Evolutionary conservation across 139 green algal genomes (phyloP), one percentile per base, ranked within the genome.

Genomic region (Micromonas commoda): DNA sequence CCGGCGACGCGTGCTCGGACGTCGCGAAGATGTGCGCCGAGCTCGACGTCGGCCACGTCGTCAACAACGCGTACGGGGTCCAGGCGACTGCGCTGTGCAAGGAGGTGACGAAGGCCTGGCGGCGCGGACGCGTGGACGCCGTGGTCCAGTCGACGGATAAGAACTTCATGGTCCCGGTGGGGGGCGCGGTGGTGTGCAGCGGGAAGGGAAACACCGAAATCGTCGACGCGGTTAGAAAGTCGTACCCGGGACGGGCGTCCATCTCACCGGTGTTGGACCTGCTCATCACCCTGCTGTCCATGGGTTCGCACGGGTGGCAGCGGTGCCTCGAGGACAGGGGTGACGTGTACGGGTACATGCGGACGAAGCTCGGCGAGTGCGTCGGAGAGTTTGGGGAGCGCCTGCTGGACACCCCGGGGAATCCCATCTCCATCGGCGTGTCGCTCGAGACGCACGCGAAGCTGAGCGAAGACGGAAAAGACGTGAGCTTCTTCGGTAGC

Each of bases 61-160:
- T 99, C 82, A 99, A 98, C 86, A 97, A 98, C 73, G 95, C 95
- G 3, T 98, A 99, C 76, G 95, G 95, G 1, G 90, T 99, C 34
- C 95, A 98, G 86, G 60, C 29, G 1, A 57, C n/a, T 45, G 66
- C 66, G 24, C 80, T 90, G 0, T 91, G 90, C 79, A 26, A 35
- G 33, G 13, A 66, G 23, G 53, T 88, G 13, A 64, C 35, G 6
- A 24, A 32, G 1, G 84, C 84, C 1, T 84, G 71, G 82, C 28
- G 65, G n/a, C 28, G 80, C 73, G 93, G 94, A 0, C 84, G 95
- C 5, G 93, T 98, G 24, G 95, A 98, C 79, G 90, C 87, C 0
- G 85, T 98, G 3, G 87, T 98, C 0, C 92, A 96, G 80, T 89
- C 77, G 73, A 87, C 82, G 20, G 91, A 97, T 81, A 97, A 98